Percentiles rank a stretch among this genome's conserved stretches.
phyloP scores from a whole-genome alignment of 2,329 filamentous ascomycete genomes.

The Fusarium pseudocircinatum region DNA sequence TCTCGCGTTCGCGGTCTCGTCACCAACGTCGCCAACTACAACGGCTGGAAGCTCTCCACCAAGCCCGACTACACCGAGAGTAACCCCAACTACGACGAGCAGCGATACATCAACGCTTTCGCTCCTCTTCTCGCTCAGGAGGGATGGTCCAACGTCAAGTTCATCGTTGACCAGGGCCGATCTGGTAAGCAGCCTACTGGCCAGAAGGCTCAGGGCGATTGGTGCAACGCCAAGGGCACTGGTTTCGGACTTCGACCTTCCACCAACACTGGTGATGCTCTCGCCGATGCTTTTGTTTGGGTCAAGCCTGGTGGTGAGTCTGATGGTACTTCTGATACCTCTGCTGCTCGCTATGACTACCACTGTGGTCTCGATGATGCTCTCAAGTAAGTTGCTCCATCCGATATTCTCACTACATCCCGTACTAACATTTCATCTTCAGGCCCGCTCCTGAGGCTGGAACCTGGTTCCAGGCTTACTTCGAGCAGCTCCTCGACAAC shows the following conservation, averaged over 20 bases:
- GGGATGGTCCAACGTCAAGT: conserved; percentile 56
- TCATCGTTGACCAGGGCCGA: conserved; percentile 63
- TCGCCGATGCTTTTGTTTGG: conserved; percentile 75
- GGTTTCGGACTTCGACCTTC: conserved; percentile 73
- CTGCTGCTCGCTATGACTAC: conserved; percentile 51
- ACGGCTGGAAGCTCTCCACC: conserved; percentile 55
- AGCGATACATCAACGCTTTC: conserved; percentile 70
- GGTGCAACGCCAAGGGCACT: conserved; percentile 72
- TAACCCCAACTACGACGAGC: conserved; percentile 63
- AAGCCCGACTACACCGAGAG: conserved; percentile 58
- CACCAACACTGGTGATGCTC: conserved; percentile 66
- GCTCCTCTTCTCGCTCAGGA: conserved; percentile 65
- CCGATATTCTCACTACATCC: rapidly evolving
- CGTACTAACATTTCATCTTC: conserved; percentile 39
- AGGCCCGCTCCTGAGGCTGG: conserved; percentile 76
- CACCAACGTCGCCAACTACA: conserved; percentile 70
- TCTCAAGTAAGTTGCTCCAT: conserved; percentile 46
- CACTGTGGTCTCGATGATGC: conserved; percentile 63
- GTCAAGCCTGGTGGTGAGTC: conserved; percentile 74
- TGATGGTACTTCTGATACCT: conserved; percentile 59
- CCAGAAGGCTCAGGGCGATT: conserved; percentile 70
- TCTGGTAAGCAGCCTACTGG: conserved; percentile 68
- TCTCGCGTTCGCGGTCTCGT: conserved; percentile 62
- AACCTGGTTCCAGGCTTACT: conserved; percentile 72
- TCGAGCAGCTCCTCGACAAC: conserved; percentile 65